Evolutionary conservation across 1,284 basidiomycete genomes (phyloP).

Genomic region (Tylopilus orsonianus): DNA sequence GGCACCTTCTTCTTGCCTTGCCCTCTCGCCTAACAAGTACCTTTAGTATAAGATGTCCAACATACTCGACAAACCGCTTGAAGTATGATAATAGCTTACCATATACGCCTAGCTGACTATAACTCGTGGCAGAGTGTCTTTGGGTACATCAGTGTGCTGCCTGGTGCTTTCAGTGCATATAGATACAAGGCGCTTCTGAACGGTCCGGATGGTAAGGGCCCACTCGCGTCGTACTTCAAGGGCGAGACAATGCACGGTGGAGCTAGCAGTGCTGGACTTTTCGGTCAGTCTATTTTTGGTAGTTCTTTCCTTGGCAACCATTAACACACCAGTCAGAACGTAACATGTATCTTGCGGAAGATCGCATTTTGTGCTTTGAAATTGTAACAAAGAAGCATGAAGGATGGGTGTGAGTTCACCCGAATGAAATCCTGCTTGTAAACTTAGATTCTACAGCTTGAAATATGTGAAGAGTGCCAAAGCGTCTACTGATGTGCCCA

Average conservation of each 20-base stretch:
- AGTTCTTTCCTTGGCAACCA: slow-evolving; percentile 3
- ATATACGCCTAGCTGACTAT: slow-evolving; percentile 1
- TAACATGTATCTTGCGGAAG: slow-evolving; percentile 91
- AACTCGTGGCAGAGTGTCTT: slow-evolving; percentile 65
- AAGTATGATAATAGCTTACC: slow-evolving; percentile 43
- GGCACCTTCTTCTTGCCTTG: not conserved
- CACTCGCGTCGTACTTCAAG: slow-evolving; percentile 88
- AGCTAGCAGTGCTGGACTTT: slow-evolving; percentile 64
- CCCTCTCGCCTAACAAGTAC: slow-evolving; percentile 4
- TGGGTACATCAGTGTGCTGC: slow-evolving; percentile 87
- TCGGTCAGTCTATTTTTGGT: slow-evolving; percentile 41
- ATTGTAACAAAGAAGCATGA: slow-evolving; percentile 91
- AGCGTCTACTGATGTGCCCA: slow-evolving; percentile 85
- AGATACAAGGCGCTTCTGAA: slow-evolving; percentile 84
- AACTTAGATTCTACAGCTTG: slow-evolving; percentile 46
- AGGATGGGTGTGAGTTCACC: slow-evolving; percentile 68
- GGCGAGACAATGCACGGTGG: slow-evolving; percentile 85
- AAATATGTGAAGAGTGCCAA: slow-evolving; percentile 93
- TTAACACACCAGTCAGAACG: slow-evolving; percentile 47
- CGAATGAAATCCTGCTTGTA: not conserved
- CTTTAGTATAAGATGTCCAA: slow-evolving; percentile 87
- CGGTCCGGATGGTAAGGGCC: slow-evolving; percentile 80
- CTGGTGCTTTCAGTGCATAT: slow-evolving; percentile 92
- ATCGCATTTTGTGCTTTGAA: slow-evolving; percentile 97
- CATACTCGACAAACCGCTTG: slow-evolving; percentile 89